Conservation (phyloP, 306 rosid genomes). For the Malus domestica region ASM211411v1 NC_041799.1:38957501-38958000, state of each 20-base stretch:
- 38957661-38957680: background rate
- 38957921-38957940: background rate
- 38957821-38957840: slow-evolving; percentile 98
- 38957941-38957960: background rate
- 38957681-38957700: background rate
- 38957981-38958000: slow-evolving; percentile 98
- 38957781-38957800: slow-evolving; percentile 49
- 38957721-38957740: background rate
- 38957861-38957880: slow-evolving; percentile 43
- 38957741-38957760: background rate
- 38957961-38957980: slow-evolving; percentile 10
- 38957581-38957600: background rate
- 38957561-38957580: background rate
- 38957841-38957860: slow-evolving; percentile 86
- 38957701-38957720: background rate
- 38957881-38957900: slow-evolving; percentile 13
- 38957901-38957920: slow-evolving; percentile 10
- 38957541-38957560: background rate
- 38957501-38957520: background rate
- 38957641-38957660: background rate
- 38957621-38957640: background rate
- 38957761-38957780: background rate
- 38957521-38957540: background rate
- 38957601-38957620: background rate
- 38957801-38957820: slow-evolving; percentile 88